Evolutionary conservation across 1,139 yeast genomes (phyloP).

Genomic region (Nadsonia commutata): DNA sequence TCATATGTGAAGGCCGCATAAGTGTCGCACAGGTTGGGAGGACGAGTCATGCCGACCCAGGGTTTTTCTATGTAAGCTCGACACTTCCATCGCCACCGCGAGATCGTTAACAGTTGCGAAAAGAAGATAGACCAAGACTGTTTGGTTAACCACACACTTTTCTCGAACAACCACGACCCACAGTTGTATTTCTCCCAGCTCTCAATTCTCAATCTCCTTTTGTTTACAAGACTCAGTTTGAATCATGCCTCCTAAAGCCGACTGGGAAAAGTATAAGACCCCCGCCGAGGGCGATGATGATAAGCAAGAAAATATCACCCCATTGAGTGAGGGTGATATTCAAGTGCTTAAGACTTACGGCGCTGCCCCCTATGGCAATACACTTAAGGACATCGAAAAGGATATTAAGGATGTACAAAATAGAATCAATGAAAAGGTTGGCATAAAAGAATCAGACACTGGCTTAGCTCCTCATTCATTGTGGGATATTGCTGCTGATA

Average conservation of each 20-base stretch:
- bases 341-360: slow-evolving; percentile 91
- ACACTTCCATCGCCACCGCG: neutral
- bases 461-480: slow-evolving; percentile 90
- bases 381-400: slow-evolving; percentile 67
- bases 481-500: slow-evolving; percentile 97
- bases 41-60: too few species aligned
- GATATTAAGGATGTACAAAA: slow-evolving; percentile 74
- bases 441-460: slow-evolving; percentile 87
- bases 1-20: too few species aligned
- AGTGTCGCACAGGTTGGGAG: neutral
- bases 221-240: neutral
- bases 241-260: slow-evolving; percentile 70
- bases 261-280: slow-evolving; percentile 94
- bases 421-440: slow-evolving; percentile 84
- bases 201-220: neutral
- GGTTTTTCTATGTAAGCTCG: too few species aligned
- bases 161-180: too few species aligned
- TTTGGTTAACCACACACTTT: too few species aligned
- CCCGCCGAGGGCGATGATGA: slow-evolving; percentile 69
- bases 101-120: too few species aligned
- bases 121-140: too few species aligned
- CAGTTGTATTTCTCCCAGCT: neutral
- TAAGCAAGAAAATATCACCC: slow-evolving; percentile 64
- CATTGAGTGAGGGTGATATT: slow-evolving; percentile 90
- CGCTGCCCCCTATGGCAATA: slow-evolving; percentile 85